phyloP scores from a whole-genome alignment of 257 asterid species.

The Solanum gandarillasii region DNA sequence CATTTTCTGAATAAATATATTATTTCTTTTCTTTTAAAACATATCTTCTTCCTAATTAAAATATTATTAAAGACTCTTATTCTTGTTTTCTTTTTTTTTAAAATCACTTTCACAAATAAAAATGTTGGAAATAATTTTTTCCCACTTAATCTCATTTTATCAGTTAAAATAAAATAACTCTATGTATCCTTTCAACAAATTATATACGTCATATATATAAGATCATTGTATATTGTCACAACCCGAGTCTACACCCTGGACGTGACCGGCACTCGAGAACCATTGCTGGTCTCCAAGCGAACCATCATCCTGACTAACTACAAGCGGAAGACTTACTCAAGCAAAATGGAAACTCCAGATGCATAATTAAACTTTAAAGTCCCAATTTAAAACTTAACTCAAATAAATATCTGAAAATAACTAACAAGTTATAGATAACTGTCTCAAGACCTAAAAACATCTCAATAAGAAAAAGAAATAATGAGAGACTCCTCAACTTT shows the following conservation, averaged over 20 bases:
- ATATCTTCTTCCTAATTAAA: too few species aligned
- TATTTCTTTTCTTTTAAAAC: too few species aligned
- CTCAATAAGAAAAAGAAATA: background rate
- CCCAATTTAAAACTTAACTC: background rate
- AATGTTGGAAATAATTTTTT: background rate
- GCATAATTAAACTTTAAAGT: background rate
- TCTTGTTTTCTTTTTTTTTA: background rate
- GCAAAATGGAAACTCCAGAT: background rate
- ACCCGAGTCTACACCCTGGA: background rate
- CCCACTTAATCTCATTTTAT: too few species aligned
- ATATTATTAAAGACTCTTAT: background rate
- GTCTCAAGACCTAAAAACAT: background rate
- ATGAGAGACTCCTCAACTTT: background rate
- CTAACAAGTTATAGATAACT: background rate
- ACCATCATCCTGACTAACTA: background rate
- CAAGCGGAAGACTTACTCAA: background rate
- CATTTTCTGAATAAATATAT: too few species aligned
- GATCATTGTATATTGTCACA: background rate
- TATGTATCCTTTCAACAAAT: background rate
- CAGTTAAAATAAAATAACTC: too few species aligned
- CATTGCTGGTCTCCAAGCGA: background rate
- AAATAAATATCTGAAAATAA: too few species aligned
- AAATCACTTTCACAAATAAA: background rate
- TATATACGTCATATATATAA: background rate
- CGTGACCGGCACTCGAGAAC: background rate